Evolutionary conservation across 2,329 filamentous ascomycete genomes (phyloP).

Genomic region (Apiospora phragmitis): DNA sequence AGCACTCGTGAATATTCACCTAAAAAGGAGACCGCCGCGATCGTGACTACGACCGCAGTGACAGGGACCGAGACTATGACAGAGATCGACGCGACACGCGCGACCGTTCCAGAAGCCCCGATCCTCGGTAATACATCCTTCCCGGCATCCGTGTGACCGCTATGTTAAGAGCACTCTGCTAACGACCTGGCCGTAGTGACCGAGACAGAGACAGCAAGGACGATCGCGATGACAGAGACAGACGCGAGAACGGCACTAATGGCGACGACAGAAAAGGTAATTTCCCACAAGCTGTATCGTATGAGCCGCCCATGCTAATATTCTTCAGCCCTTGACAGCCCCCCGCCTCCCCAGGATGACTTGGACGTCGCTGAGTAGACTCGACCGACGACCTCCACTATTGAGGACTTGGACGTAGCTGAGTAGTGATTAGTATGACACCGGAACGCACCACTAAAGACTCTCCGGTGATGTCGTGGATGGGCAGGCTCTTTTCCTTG

Average conservation of each 20-base stretch:
- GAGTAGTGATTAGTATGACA: slow-evolving; percentile 36
- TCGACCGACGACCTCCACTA: background rate
- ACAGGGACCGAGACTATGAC: slow-evolving; percentile 59
- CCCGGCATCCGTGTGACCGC: slow-evolving; percentile 11
- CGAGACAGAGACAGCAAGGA: slow-evolving; percentile 59
- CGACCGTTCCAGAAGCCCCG: slow-evolving; percentile 74
- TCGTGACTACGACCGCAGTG: slow-evolving; percentile 47
- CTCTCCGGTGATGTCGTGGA: background rate
- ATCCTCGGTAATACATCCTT: slow-evolving; percentile 36
- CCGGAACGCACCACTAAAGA: slow-evolving; percentile 14
- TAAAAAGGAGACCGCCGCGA: slow-evolving; percentile 83
- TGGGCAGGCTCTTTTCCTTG: slow-evolving; percentile 14
- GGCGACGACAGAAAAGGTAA: slow-evolving; percentile 90
- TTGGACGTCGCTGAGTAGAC: slow-evolving; percentile 81
- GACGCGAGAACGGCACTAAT: slow-evolving; percentile 76
- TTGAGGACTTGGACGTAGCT: background rate
- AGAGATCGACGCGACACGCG: slow-evolving; percentile 55
- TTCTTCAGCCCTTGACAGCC: slow-evolving; percentile 65
- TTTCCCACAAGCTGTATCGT: slow-evolving; percentile 18
- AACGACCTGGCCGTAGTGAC: slow-evolving; percentile 1
- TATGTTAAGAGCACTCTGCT: slow-evolving; percentile 9
- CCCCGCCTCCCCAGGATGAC: slow-evolving; percentile 85
- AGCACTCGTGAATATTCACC: slow-evolving; percentile 80
- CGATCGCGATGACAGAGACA: slow-evolving; percentile 71
- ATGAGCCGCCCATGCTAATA: slow-evolving; percentile 18